Evolutionary conservation across 2,329 filamentous ascomycete species (phyloP).

Genomic region (Achaetomium macrosporum): DNA sequence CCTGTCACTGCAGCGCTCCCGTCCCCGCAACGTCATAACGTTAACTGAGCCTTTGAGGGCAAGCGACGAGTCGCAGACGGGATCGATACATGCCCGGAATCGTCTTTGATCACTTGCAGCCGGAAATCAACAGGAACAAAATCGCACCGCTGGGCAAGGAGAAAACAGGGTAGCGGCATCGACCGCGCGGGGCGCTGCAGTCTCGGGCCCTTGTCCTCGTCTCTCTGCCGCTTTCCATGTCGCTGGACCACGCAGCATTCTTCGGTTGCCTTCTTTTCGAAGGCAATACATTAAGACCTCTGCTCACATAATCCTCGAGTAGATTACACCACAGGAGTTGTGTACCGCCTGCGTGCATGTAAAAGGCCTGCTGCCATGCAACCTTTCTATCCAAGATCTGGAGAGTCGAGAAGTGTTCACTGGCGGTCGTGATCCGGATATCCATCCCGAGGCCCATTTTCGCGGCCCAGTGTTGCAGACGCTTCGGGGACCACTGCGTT

Average conservation of each 20-base stretch:
- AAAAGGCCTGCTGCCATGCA: conserved; percentile 17
- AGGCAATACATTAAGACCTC: background rate
- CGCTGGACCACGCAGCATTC: background rate
- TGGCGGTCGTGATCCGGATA: conserved; percentile 17
- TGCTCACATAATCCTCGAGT: conserved; percentile 9
- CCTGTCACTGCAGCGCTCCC: background rate
- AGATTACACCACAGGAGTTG: conserved; percentile 18
- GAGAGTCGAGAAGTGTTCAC: background rate
- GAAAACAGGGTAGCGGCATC: conserved; percentile 1
- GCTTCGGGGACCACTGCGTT: conserved; percentile 6
- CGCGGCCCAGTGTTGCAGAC: conserved; percentile 12
- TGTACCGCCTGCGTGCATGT: conserved; percentile 13
- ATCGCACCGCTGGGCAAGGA: background rate
- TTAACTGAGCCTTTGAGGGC: background rate
- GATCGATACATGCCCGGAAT: background rate
- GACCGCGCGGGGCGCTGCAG: conserved; percentile 2
- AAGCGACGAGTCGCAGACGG: conserved; percentile 1
- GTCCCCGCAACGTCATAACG: conserved; percentile 17
- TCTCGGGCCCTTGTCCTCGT: background rate
- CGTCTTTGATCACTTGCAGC: background rate
- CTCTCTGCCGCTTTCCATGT: background rate
- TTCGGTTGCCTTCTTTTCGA: background rate
- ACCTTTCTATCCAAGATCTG: conserved; percentile 12
- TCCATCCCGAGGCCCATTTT: conserved; percentile 19
- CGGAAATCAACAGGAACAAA: background rate